Evolutionary conservation across 1,284 basidiomycete genomes (phyloP).

Genomic region (Entoloma clypeatum): DNA sequence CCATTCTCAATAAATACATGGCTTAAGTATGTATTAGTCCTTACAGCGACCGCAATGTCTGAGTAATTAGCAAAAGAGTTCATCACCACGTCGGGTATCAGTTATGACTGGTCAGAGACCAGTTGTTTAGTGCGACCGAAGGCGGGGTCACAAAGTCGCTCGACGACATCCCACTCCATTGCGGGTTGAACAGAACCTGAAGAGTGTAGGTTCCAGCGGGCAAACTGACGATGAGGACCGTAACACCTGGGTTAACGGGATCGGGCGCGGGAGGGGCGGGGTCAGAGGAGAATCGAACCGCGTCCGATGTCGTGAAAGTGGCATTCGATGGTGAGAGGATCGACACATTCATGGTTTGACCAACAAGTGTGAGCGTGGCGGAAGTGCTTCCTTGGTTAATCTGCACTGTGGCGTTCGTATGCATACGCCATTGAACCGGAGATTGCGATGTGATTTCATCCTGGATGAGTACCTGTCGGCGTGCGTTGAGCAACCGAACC

Average conservation of each 20-base stretch:
- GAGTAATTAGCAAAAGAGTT: slow-evolving; percentile 8
- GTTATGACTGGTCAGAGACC: slow-evolving; percentile 75
- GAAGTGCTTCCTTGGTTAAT: slow-evolving; percentile 43
- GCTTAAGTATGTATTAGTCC: too few relatives aligned
- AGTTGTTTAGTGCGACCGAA: slow-evolving; percentile 60
- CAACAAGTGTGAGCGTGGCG: slow-evolving; percentile 62
- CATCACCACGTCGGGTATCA: slow-evolving; percentile 21
- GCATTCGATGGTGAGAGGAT: slow-evolving; percentile 66
- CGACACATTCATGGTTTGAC: slow-evolving; percentile 54
- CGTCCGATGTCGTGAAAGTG: slow-evolving; percentile 42
- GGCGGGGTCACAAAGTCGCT: slow-evolving; percentile 65
- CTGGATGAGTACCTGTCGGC: slow-evolving; percentile 89
- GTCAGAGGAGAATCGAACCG: slow-evolving; percentile 58
- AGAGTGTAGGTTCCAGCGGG: slow-evolving; percentile 69
- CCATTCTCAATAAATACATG: too few relatives aligned
- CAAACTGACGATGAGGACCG: slow-evolving; percentile 75
- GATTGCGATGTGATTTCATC: slow-evolving; percentile 71
- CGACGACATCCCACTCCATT: slow-evolving; percentile 75
- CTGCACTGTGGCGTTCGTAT: slow-evolving; percentile 69
- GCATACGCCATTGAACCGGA: slow-evolving; percentile 86
- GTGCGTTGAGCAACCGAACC: slow-evolving; percentile 81
- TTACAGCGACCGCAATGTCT: too few relatives aligned
- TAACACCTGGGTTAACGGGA: slow-evolving; percentile 76
- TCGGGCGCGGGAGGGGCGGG: slow-evolving; percentile 64
- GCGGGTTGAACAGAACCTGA: slow-evolving; percentile 83